phyloP scores from a whole-genome alignment of 805 yeast genomes.

The Starmerella khaoyaiensis region DNA sequence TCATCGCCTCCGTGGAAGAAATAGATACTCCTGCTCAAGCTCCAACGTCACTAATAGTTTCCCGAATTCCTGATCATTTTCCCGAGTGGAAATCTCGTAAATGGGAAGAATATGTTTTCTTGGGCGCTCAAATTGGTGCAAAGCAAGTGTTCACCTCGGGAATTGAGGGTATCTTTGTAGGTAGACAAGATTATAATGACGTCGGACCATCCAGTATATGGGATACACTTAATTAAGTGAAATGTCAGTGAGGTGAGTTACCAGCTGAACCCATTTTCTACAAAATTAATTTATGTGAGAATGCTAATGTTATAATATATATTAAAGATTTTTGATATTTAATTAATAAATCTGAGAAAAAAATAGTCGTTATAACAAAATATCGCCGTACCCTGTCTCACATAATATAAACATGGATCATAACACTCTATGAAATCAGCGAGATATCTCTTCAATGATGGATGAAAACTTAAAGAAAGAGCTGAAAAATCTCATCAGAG shows the following conservation, averaged over 20 bases:
- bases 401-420: too few relatives aligned
- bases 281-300: background rate
- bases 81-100: slow-evolving; percentile 83
- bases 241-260: background rate
- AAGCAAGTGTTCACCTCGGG: slow-evolving; percentile 67
- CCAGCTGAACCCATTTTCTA: background rate
- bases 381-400: too few relatives aligned
- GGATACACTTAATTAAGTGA: slow-evolving; percentile 33
- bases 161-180: slow-evolving; percentile 49
- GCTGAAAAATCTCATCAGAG: background rate
- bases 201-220: slow-evolving; percentile 75
- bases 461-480: background rate
- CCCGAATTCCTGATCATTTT: slow-evolving; percentile 78
- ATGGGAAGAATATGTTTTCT: slow-evolving; percentile 60
- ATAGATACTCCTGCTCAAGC: slow-evolving; percentile 42
- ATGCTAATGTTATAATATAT: background rate
- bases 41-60: slow-evolving; percentile 58
- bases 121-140: slow-evolving; percentile 80
- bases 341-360: background rate
- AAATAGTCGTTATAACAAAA: too few relatives aligned
- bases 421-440: too few relatives aligned
- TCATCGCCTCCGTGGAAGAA: slow-evolving; percentile 18
- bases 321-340: background rate
- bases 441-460: too few relatives aligned
- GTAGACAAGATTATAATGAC: slow-evolving; percentile 58